Evolutionary conservation across 495 filamentous ascomycete species (phyloP).

Genomic region (Usnea hakonensis): DNA sequence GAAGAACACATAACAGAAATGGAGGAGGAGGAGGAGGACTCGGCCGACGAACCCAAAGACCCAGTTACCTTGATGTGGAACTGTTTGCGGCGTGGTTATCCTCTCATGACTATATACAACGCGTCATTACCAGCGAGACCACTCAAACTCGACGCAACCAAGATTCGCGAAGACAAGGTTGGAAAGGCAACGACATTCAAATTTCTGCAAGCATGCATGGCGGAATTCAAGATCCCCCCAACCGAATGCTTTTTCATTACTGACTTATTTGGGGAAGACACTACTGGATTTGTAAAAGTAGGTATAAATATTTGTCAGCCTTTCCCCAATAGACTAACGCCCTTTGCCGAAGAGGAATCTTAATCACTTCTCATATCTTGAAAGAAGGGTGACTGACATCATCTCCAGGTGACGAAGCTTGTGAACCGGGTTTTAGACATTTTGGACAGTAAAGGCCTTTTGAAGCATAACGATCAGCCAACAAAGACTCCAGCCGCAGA

Average conservation of each 20-base stretch:
- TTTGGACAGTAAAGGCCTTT: slow-evolving; percentile 62
- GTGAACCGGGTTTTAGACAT: slow-evolving; percentile 88
- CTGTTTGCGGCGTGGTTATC: slow-evolving; percentile 73
- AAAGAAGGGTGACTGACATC: slow-evolving; percentile 19
- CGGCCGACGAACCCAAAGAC: slow-evolving; percentile 56
- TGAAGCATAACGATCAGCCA: slow-evolving; percentile 46
- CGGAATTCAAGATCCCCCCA: slow-evolving; percentile 65
- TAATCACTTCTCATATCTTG: neutral
- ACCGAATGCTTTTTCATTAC: slow-evolving; percentile 85
- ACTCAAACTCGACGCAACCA: slow-evolving; percentile 55
- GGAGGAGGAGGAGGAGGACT: slow-evolving; percentile 52
- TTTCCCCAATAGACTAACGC: neutral
- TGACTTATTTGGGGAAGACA: slow-evolving; percentile 88
- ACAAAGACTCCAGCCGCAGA: slow-evolving; percentile 26
- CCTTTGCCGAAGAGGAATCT: neutral
- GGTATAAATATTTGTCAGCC: slow-evolving; percentile 17
- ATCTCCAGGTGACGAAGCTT: slow-evolving; percentile 60
- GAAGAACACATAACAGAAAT: slow-evolving; percentile 58
- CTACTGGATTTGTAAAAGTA: slow-evolving; percentile 94
- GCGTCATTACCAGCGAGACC: slow-evolving; percentile 56
- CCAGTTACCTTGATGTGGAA: slow-evolving; percentile 89
- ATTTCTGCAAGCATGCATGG: slow-evolving; percentile 59
- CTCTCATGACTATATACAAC: slow-evolving; percentile 85
- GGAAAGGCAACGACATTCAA: slow-evolving; percentile 65
- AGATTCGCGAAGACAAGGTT: slow-evolving; percentile 53